These are phyloP conservation scores for Suhomyces sp. DNA, from an alignment of 805 yeast species.

Conservation along the genomic window DNA sequence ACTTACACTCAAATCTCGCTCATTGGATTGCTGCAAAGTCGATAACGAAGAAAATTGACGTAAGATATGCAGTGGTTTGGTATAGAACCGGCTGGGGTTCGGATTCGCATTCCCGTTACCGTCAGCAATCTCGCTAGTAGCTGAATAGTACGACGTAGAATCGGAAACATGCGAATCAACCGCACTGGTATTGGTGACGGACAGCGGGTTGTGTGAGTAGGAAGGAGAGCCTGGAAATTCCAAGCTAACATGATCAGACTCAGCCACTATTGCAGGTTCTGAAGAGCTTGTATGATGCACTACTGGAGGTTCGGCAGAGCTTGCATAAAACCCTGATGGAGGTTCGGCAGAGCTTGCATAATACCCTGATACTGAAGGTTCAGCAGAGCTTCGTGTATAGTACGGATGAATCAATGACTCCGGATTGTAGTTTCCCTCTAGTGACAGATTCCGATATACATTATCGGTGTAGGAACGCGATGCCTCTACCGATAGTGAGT, in stretches of 20 bases:
- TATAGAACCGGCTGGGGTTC: constrained; percentile 11
- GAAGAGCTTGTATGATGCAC: not conserved
- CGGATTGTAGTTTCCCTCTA: not conserved
- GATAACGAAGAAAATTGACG: constrained; percentile 14
- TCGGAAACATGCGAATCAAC: constrained; percentile 2
- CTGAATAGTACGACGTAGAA: constrained; percentile 14
- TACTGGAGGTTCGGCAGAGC: not conserved
- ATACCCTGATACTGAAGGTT: not conserved
- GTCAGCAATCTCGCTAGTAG: constrained; percentile 7
- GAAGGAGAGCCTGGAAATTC: not conserved
- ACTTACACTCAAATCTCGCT: constrained; percentile 16
- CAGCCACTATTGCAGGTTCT: not conserved
- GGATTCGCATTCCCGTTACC: not conserved
- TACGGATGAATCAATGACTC: not conserved
- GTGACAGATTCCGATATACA: not conserved
- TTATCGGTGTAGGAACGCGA: not conserved
- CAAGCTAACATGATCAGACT: not conserved
- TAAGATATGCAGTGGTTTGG: constrained; percentile 26
- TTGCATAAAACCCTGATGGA: not conserved
- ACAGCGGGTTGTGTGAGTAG: not conserved
- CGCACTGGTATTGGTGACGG: not conserved
- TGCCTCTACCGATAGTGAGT: not conserved
- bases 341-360: not conserved
- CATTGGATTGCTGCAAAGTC: not conserved
- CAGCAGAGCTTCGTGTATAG: not conserved